Evolutionary conservation across 306 rosid genomes (phyloP).

Genomic region (Cyamopsis tetragonoloba): DNA sequence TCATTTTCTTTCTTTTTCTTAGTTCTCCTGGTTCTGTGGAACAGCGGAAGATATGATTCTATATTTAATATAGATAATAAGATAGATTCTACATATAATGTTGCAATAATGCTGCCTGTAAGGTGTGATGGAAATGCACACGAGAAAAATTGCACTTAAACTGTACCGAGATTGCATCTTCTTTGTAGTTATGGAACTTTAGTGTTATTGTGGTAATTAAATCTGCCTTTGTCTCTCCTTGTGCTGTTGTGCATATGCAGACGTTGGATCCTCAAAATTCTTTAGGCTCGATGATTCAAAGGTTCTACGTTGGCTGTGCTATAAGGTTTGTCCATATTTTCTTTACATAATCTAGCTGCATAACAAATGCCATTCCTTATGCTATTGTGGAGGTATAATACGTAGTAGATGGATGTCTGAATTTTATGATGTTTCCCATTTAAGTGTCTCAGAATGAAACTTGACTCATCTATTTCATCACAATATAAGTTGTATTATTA

Average conservation of each 20-base stretch:
- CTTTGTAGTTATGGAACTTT: background rate
- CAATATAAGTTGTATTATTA: background rate
- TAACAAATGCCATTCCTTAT: background rate
- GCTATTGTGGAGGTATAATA: background rate
- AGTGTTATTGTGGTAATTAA: conserved; percentile 17
- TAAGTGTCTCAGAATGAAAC: background rate
- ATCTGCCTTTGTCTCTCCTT: conserved; percentile 9
- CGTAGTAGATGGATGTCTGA: background rate
- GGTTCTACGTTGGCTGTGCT: conserved; percentile 72
- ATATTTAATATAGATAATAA: background rate
- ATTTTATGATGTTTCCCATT: background rate
- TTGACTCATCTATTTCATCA: conserved; percentile 9
- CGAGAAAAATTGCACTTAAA: background rate
- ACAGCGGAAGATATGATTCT: no score
- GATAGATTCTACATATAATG: background rate
- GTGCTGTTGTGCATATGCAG: conserved; percentile 52
- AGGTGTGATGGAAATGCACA: background rate
- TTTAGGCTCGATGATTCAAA: conserved; percentile 93
- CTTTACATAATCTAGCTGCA: background rate
- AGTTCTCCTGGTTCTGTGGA: background rate
- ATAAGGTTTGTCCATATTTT: conserved; percentile 55
- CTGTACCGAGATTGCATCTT: background rate
- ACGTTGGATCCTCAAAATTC: conserved; percentile 69
- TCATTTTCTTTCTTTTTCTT: background rate
- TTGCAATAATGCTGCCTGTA: background rate